phyloP scores from a whole-genome alignment of 176 grass and related monocot species.

The Oryza nivara region DNA sequence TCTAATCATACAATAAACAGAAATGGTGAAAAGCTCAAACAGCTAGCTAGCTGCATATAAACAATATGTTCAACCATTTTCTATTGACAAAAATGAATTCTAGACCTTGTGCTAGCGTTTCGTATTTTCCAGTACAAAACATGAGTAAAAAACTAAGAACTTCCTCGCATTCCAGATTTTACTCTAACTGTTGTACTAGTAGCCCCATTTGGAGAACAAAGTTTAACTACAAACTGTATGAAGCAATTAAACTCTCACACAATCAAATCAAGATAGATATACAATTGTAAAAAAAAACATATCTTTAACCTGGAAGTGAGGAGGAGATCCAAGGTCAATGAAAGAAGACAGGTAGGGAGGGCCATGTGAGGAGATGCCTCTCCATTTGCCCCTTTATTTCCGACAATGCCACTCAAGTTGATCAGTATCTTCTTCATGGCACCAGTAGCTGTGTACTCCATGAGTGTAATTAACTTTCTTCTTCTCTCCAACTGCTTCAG shows the following conservation, averaged over 20 bases:
- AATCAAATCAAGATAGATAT: not conserved
- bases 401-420: conserved; percentile 17
- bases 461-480: not conserved
- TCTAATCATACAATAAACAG: not conserved
- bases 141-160: too few species aligned
- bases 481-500: not conserved
- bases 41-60: not conserved
- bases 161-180: too few species aligned
- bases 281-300: not conserved
- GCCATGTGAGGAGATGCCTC: conserved; percentile 18
- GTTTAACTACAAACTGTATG: not conserved
- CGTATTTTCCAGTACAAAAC: not conserved
- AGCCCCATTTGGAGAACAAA: not conserved
- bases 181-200: not conserved
- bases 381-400: conserved; percentile 1
- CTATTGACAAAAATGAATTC: not conserved
- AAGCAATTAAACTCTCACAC: not conserved
- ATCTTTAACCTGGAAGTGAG: not conserved
- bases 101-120: not conserved
- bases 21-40: not conserved
- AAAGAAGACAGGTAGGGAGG: not conserved
- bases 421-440: not conserved
- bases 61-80: not conserved
- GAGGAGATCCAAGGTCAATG: not conserved
- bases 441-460: not conserved